A percentile compares a stretch with the other conserved stretches of the same genome.
Conservation (phyloP, 495 filamentous ascomycete genomes). For the Bryoglossum gracile region DNA sequence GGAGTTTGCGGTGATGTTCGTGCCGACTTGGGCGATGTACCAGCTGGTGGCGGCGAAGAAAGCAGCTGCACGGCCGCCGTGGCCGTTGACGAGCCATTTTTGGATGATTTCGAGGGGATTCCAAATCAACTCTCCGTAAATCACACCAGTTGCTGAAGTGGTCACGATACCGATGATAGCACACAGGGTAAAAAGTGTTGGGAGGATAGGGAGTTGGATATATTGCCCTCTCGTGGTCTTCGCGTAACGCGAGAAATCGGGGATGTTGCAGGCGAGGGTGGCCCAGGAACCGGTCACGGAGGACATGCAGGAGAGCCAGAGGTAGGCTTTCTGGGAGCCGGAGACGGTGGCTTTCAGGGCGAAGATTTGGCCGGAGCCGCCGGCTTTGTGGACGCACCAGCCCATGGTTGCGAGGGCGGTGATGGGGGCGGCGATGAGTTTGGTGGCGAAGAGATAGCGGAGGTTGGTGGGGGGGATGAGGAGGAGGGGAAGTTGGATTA, state of each 20-base stretch:
- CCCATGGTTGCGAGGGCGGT: conserved; percentile 46
- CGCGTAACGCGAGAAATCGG: conserved; percentile 56
- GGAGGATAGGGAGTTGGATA: conserved; percentile 50
- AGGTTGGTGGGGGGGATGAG: conserved; percentile 51
- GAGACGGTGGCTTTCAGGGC: conserved; percentile 33
- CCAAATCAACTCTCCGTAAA: conserved; percentile 68
- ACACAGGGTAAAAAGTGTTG: conserved; percentile 50
- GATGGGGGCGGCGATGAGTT: conserved; percentile 45
- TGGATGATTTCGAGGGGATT: conserved; percentile 73
- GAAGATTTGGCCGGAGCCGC: conserved; percentile 39
- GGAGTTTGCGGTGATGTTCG: conserved; percentile 53
- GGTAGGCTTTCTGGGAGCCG: conserved; percentile 34
- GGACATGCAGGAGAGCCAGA: conserved; percentile 39
- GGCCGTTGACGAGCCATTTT: conserved; percentile 62
- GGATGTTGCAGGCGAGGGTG: conserved; percentile 45
- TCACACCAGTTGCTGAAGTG: conserved; percentile 42
- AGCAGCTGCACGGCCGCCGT: conserved; percentile 47
- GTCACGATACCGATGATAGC: conserved; percentile 44
- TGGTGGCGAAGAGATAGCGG: conserved; percentile 52
- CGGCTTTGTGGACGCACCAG: conserved; percentile 43
- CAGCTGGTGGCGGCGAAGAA: conserved; percentile 50
- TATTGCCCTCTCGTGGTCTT: conserved; percentile 43
- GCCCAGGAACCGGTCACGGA: conserved; percentile 37
- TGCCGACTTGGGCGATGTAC: conserved; percentile 48
- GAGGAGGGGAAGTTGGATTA: conserved; percentile 45